Base-by-base conservation (phyloP, 768 basidiomycete species). In the Boletus rufocinnamomeus region DNA sequence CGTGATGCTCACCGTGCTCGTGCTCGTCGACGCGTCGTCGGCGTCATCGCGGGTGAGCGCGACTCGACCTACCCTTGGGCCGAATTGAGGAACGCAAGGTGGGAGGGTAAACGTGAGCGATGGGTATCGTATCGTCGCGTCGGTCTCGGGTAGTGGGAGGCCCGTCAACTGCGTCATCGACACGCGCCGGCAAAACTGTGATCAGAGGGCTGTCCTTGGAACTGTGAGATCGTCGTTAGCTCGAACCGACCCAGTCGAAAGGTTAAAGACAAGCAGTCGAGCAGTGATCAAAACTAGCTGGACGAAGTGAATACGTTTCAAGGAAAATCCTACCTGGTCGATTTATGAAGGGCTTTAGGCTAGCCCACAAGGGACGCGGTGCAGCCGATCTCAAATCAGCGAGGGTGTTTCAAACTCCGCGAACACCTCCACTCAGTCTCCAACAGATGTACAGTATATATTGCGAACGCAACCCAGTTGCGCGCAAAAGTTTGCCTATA, bases 41-140 rank as follows among this genome's bases (percentile, higher is more conserved):
- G 14, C 11, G 19, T 5, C 23, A 34, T 50, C 30, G 61, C 69
- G 67, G 7, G 40, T 55, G 52, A 73, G 59, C 21, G 25, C 35
- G 43, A 73, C 4, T 21, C 41, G 62, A 17, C 72, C 72, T 2
- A 63, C 40, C n/a, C 73, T 69, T 1, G 72, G 69, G 7, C 66
- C 66, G 46, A 73, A 74, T 25, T 51, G 63, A 10, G 60, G 34
- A 10, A 41, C n/a, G 4, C 43, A 17, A 3, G 56, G 38, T 1
- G 44, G 47, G 41, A 71, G 59, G 27, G 43, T 34, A 10, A 72
- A 69, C 8, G 61, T 47, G 41, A 74, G 58, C 13, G 61, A 56
- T 44, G 71, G 57, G n/a, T 28, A 23, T 35, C 21, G 43, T 6
- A 21, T 58, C 45, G 34, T 25, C 2, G 35, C 1, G 2, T 50